Evolutionary conservation across 1,284 basidiomycete genomes (phyloP).

Genomic region (Irpex sp.): DNA sequence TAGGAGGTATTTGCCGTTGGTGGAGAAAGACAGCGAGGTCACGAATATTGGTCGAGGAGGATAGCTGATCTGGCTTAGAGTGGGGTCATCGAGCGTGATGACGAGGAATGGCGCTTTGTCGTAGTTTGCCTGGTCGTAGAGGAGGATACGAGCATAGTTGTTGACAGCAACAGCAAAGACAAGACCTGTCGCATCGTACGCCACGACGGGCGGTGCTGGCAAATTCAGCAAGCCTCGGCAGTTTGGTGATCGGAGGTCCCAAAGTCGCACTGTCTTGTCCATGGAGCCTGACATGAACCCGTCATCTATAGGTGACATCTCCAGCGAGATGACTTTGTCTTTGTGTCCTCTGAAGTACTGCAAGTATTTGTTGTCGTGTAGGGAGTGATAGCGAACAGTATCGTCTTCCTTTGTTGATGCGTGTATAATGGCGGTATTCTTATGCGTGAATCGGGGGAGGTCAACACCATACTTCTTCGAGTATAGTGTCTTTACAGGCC

Average conservation of each 20-base stretch:
- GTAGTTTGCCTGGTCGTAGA: slow-evolving; percentile 88
- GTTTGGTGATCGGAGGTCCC: slow-evolving; percentile 84
- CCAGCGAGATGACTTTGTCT: slow-evolving; percentile 82
- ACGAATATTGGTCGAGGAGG: slow-evolving; percentile 88
- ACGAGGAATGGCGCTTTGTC: slow-evolving; percentile 91
- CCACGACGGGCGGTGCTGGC: slow-evolving; percentile 77
- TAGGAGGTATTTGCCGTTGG: slow-evolving; percentile 86
- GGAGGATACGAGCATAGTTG: slow-evolving; percentile 76
- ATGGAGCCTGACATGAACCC: slow-evolving; percentile 93
- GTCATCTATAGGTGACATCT: slow-evolving; percentile 92
- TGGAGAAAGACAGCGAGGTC: slow-evolving; percentile 89
- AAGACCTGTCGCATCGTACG: slow-evolving; percentile 86
- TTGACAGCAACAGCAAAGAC: slow-evolving; percentile 95
- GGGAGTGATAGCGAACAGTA: slow-evolving; percentile 89
- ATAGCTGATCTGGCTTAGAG: slow-evolving; percentile 66
- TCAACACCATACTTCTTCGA: slow-evolving; percentile 98
- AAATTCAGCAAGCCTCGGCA: slow-evolving; percentile 74
- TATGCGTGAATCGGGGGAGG: slow-evolving; percentile 93
- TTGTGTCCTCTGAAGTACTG: slow-evolving; percentile 97
- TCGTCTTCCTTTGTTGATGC: slow-evolving; percentile 96
- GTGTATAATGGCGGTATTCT: slow-evolving; percentile 80
- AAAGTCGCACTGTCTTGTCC: slow-evolving; percentile 94
- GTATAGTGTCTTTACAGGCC: slow-evolving; percentile 75
- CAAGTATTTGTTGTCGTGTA: slow-evolving; percentile 95
- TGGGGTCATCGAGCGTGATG: slow-evolving; percentile 79